Evolutionary conservation across 2,329 filamentous ascomycete species (phyloP).

Genomic region (Penicillium olsonii): DNA sequence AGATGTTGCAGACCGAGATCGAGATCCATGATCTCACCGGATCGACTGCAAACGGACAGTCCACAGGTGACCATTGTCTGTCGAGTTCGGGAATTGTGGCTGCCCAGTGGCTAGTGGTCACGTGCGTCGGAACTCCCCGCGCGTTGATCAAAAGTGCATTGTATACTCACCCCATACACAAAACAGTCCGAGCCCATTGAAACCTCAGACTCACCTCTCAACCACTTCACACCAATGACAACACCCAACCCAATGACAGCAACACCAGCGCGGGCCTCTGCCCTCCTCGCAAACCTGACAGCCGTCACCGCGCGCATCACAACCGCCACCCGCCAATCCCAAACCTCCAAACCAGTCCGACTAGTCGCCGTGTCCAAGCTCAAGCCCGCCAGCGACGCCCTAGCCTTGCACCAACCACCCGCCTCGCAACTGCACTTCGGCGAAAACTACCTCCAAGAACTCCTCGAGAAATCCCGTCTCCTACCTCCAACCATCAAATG

Average conservation of each 20-base stretch:
- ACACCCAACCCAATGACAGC: slow-evolving; percentile 52
- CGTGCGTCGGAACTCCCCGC: slow-evolving; percentile 15
- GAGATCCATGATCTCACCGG: slow-evolving; percentile 14
- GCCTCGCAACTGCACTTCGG: slow-evolving; percentile 76
- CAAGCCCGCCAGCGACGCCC: slow-evolving; percentile 88
- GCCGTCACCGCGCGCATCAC: slow-evolving; percentile 61
- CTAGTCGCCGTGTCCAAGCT: slow-evolving; percentile 95
- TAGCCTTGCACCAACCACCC: slow-evolving; percentile 71
- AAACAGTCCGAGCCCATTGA: not conserved
- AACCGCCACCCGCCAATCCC: slow-evolving; percentile 44
- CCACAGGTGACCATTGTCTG: too few relatives aligned
- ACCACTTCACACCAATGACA: slow-evolving; percentile 6
- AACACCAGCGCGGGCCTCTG: slow-evolving; percentile 60
- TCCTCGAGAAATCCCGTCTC: slow-evolving; percentile 78
- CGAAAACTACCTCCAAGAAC: slow-evolving; percentile 93
- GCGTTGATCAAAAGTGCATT: slow-evolving; percentile 1
- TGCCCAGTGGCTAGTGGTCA: slow-evolving; percentile 4
- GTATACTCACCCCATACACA: not conserved
- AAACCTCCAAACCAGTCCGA: slow-evolving; percentile 47
- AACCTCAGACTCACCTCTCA: not conserved
- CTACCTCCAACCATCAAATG: slow-evolving; percentile 75
- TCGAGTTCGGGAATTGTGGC: too few relatives aligned
- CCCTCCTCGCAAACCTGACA: slow-evolving; percentile 64
- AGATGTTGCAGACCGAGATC: slow-evolving; percentile 9
- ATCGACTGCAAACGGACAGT: too few relatives aligned